Conservation (phyloP, 352 stramenopile genomes). For the Globisporangium radiosum region DNA sequence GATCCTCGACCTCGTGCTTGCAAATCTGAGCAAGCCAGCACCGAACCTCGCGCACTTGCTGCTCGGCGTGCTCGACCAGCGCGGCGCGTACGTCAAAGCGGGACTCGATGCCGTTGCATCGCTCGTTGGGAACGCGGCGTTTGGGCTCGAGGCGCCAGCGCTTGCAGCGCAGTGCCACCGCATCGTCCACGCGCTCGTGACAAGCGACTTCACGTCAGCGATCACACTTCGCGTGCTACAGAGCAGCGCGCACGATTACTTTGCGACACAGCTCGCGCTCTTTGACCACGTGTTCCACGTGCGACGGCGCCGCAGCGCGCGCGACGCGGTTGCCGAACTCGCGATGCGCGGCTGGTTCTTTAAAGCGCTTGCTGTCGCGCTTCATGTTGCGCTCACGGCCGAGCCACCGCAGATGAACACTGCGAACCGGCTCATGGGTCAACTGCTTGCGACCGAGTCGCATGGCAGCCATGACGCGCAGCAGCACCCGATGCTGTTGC, state of each 20-base stretch:
- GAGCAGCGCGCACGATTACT: slow-evolving; percentile 56
- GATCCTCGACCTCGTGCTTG: slow-evolving; percentile 71
- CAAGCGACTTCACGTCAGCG: slow-evolving; percentile 60
- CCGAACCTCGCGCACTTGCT: slow-evolving; percentile 74
- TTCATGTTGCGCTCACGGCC: slow-evolving; percentile 66
- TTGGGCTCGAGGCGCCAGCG: slow-evolving; percentile 55
- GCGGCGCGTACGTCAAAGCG: slow-evolving; percentile 36
- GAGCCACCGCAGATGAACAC: slow-evolving; percentile 65
- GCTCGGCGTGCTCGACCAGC: slow-evolving; percentile 46
- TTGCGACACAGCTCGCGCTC: slow-evolving; percentile 56
- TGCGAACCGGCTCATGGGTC: slow-evolving; percentile 54
- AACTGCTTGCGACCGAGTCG: slow-evolving; percentile 28
- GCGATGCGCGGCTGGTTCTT: slow-evolving; percentile 84
- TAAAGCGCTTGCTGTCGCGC: slow-evolving; percentile 68
- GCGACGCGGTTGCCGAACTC: slow-evolving; percentile 41
- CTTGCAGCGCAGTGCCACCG: slow-evolving; percentile 62
- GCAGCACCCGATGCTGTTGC: slow-evolving; percentile 61
- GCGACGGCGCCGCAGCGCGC: slow-evolving; percentile 25
- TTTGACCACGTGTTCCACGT: slow-evolving; percentile 47
- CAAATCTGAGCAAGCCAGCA: slow-evolving; percentile 68
- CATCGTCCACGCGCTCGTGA: slow-evolving; percentile 55
- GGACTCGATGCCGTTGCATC: slow-evolving; percentile 63
- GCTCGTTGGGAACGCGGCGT: slow-evolving; percentile 66
- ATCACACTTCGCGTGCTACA: slow-evolving; percentile 49
- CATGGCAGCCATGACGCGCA: slow-evolving; percentile 24